Evolutionary conservation across 306 rosid genomes (phyloP).

Genomic region (Vigna angularis): DNA sequence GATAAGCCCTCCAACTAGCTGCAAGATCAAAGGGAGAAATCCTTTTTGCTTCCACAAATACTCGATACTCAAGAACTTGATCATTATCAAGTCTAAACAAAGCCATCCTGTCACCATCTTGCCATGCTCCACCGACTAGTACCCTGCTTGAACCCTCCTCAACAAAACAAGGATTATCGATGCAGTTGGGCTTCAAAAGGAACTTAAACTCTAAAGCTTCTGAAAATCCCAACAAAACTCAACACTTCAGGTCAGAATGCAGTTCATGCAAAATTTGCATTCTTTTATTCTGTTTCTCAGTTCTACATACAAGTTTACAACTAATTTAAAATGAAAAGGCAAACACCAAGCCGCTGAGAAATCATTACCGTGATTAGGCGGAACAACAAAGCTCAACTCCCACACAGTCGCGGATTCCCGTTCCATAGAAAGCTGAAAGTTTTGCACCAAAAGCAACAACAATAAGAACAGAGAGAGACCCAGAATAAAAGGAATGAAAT

Average conservation of each 20-base stretch:
- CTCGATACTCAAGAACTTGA: conserved; percentile 75
- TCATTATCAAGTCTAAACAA: conserved; percentile 68
- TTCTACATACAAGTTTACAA: not conserved
- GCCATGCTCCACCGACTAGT: conserved; percentile 77
- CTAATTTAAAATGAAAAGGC: not conserved
- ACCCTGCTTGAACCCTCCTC: conserved; percentile 93
- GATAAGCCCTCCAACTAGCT: conserved; percentile 97
- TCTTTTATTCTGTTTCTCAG: not conserved
- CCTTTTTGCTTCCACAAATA: conserved; percentile 78
- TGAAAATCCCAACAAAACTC: conserved; percentile 51
- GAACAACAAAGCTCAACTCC: conserved; percentile 99
- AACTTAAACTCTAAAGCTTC: conserved; percentile 94
- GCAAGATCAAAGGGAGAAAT: conserved; percentile 97
- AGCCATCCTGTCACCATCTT: conserved; percentile 83
- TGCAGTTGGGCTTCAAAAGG: conserved; percentile 79
- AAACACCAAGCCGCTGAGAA: conserved; percentile 14
- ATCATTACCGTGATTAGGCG: conserved; percentile 85
- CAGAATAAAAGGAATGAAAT: not conserved
- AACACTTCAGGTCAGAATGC: conserved; percentile 17
- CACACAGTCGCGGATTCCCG: conserved; percentile 90
- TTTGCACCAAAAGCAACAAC: conserved; percentile 21
- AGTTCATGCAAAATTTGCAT: not conserved
- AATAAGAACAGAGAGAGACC: conserved; percentile 10
- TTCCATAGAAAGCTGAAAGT: conserved; percentile 74
- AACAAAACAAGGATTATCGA: conserved; percentile 62